Evolutionary conservation across 352 stramenopile species (phyloP).

Genomic region (Peronosclerospora sorghi): DNA sequence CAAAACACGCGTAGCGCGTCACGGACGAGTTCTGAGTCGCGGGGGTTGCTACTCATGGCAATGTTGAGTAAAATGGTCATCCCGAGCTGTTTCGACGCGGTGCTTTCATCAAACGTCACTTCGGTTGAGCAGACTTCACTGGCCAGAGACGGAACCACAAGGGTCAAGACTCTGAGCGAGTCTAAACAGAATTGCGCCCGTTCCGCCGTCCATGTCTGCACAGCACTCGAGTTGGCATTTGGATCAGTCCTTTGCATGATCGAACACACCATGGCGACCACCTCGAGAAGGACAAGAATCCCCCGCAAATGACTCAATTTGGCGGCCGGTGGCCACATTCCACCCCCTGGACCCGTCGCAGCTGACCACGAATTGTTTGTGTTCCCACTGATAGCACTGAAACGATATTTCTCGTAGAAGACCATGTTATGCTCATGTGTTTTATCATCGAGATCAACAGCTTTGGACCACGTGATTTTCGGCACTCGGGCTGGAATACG

Average conservation of each 20-base stretch:
- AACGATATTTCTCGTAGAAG: constrained; percentile 79
- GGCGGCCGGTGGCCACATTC: constrained; percentile 59
- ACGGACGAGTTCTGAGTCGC: constrained; percentile 66
- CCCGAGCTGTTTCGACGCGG: constrained; percentile 30
- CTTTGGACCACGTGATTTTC: constrained; percentile 66
- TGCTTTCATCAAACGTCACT: constrained; percentile 39
- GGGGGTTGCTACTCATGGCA: constrained; percentile 53
- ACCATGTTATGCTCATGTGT: constrained; percentile 70
- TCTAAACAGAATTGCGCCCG: constrained; percentile 74
- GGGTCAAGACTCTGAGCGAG: constrained; percentile 55
- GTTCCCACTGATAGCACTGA: constrained; percentile 40
- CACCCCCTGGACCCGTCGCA: constrained; percentile 32
- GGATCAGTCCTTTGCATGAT: constrained; percentile 44
- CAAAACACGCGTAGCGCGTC: constrained; percentile 69
- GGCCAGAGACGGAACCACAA: constrained; percentile 56
- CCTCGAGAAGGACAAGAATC: constrained; percentile 72
- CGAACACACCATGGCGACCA: constrained; percentile 54
- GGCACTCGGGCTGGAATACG: constrained; percentile 55
- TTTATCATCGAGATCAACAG: constrained; percentile 80
- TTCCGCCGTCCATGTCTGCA: constrained; percentile 74
- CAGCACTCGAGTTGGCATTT: constrained; percentile 36
- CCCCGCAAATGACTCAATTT: constrained; percentile 69
- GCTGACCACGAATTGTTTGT: constrained; percentile 46
- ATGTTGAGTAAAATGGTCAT: constrained; percentile 72
- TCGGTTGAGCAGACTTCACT: constrained; percentile 72